Percentiles rank a stretch among this genome's conserved stretches.
Conservation (phyloP, 2,329 filamentous ascomycete species). For the Cadophora malorum region DNA sequence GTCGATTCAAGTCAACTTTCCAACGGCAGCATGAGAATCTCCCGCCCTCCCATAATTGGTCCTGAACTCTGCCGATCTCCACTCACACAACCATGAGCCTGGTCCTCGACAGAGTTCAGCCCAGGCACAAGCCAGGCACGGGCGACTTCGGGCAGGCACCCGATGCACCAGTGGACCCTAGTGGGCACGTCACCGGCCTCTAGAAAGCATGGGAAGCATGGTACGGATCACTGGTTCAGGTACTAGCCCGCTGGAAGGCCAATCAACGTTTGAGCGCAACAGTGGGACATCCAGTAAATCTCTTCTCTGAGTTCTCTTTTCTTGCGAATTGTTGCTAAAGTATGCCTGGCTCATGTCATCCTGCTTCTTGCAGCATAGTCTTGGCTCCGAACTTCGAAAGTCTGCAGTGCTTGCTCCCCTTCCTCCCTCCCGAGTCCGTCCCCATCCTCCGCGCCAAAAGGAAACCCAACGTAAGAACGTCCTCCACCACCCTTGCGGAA, state of each 20-base stretch:
- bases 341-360: constrained; percentile 12
- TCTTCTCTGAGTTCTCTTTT: neutral
- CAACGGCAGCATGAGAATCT: constrained; percentile 5
- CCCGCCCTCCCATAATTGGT: constrained; percentile 1
- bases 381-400: neutral
- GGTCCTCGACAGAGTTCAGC: neutral
- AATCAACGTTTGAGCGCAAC: constrained; percentile 16
- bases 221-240: constrained; percentile 5
- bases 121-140: constrained; percentile 13
- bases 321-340: neutral
- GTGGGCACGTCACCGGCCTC: neutral
- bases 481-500: neutral
- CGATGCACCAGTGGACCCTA: neutral
- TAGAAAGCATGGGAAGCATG: constrained; percentile 11
- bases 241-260: constrained; percentile 3
- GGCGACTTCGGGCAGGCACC: constrained; percentile 3
- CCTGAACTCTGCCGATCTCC: constrained; percentile 3
- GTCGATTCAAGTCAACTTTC: neutral
- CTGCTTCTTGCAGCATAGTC: constrained; percentile 8
- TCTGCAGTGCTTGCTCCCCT: neutral
- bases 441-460: constrained; percentile 4
- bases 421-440: neutral
- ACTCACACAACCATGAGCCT: constrained; percentile 6
- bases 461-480: constrained; percentile 8
- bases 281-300: constrained; percentile 9